Evolutionary conservation across 257 asterid species (phyloP).

Genomic region (Nicotiana paniculata): DNA sequence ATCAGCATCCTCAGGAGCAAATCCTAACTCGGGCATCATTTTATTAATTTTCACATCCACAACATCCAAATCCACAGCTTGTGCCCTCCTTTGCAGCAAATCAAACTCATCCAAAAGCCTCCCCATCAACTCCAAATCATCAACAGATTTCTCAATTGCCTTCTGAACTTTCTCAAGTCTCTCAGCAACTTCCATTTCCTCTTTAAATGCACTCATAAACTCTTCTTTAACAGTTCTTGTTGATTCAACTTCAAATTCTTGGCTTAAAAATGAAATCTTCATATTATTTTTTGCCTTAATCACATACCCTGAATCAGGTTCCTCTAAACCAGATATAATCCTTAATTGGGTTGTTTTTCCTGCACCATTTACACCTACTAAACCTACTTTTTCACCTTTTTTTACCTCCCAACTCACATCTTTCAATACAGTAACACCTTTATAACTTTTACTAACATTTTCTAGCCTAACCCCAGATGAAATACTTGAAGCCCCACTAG

Average conservation of each 20-base stretch:
- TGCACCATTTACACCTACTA: slow-evolving; percentile 97
- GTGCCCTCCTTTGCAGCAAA: slow-evolving; percentile 92
- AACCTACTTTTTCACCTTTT: slow-evolving; percentile 85
- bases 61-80: slow-evolving; percentile 87
- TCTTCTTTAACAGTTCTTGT: slow-evolving; percentile 85
- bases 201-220: slow-evolving; percentile 85
- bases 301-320: slow-evolving; percentile 85
- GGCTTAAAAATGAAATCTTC: slow-evolving; percentile 79
- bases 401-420: slow-evolving; percentile 93
- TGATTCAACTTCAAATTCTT: slow-evolving; percentile 79
- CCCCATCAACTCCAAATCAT: slow-evolving; percentile 95
- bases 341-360: slow-evolving; percentile 96
- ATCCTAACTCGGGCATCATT: slow-evolving; percentile 94
- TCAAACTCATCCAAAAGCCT: slow-evolving; percentile 97
- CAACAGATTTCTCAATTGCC: slow-evolving; percentile 87
- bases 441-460: slow-evolving; percentile 71
- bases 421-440: slow-evolving; percentile 80
- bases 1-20: slow-evolving; percentile 75
- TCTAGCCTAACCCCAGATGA: slow-evolving; percentile 88
- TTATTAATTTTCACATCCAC: slow-evolving; percentile 85
- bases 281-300: slow-evolving; percentile 80
- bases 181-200: slow-evolving; percentile 90
- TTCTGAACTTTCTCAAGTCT: slow-evolving; percentile 90
- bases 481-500: slow-evolving; percentile 67
- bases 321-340: slow-evolving; percentile 81